These are phyloP conservation scores for Wickerhamiella azyma DNA, from an alignment of 805 yeast genomes.

Conservation along the genomic window DNA sequence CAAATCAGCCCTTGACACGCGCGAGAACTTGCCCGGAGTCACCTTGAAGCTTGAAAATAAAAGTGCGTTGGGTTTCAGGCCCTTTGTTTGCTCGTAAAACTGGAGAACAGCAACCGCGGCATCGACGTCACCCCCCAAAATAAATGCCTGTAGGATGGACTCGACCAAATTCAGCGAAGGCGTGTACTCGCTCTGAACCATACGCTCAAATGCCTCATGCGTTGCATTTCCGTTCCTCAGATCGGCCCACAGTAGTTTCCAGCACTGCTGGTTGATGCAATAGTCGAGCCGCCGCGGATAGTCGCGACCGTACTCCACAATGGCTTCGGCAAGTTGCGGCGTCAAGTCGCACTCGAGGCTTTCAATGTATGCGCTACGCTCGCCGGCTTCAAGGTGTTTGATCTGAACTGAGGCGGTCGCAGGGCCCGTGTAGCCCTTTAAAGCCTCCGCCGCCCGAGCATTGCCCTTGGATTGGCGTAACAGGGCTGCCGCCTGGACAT, in stretches of 20 bases:
- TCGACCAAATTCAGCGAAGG: conserved; percentile 6
- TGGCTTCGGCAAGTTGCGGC: conserved; percentile 2
- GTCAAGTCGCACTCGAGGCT: conserved; percentile 1
- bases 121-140: conserved; percentile 2
- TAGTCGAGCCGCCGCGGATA: conserved; percentile 7
- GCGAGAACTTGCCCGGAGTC: not conserved
- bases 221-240: not conserved
- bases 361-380: not conserved
- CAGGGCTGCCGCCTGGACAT: not conserved
- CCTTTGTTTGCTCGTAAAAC: not conserved
- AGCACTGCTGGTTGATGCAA: conserved; percentile 9
- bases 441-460: not conserved
- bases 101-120: conserved; percentile 8
- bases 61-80: not conserved
- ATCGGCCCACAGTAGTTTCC: conserved; percentile 13
- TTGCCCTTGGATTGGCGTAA: not conserved
- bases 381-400: not conserved
- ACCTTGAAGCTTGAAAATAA: not conserved
- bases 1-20: not conserved
- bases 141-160: conserved; percentile 7
- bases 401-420: not conserved
- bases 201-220: conserved; percentile 1
- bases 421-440: not conserved
- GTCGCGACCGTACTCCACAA: not conserved
- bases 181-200: not conserved